Conservation (phyloP, 805 yeast species). For the Metschnikowia proteae region DNA sequence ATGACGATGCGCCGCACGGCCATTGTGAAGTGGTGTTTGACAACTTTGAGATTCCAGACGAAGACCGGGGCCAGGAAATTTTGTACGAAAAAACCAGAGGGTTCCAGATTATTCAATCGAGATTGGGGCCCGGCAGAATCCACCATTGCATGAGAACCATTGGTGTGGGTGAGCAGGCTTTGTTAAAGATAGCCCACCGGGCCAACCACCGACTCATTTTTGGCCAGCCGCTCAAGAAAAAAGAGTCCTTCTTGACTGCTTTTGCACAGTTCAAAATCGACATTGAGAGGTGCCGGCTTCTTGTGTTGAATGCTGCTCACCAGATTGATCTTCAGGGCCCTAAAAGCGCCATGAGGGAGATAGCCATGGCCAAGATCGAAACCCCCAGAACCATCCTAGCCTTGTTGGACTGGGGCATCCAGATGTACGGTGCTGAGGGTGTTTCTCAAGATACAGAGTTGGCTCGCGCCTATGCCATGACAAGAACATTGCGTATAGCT, state of each 20-base stretch:
- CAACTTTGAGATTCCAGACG: slow-evolving; percentile 44
- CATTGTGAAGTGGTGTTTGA: slow-evolving; percentile 57
- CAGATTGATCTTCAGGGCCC: slow-evolving; percentile 52
- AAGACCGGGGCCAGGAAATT: slow-evolving; percentile 39
- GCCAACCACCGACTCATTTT: slow-evolving; percentile 52
- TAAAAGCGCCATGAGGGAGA: slow-evolving; percentile 52
- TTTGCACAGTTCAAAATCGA: slow-evolving; percentile 53
- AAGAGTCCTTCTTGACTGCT: slow-evolving; percentile 48
- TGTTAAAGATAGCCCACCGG: slow-evolving; percentile 45
- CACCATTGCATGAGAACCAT: slow-evolving; percentile 67
- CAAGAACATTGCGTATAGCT: slow-evolving; percentile 58
- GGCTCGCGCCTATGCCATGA: slow-evolving; percentile 48
- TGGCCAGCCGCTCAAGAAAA: slow-evolving; percentile 46
- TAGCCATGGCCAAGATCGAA: slow-evolving; percentile 60
- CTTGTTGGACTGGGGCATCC: slow-evolving; percentile 60
- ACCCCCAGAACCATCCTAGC: slow-evolving; percentile 53
- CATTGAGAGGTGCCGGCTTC: slow-evolving; percentile 49
- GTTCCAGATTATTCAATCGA: slow-evolving; percentile 58
- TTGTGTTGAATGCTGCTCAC: slow-evolving; percentile 59
- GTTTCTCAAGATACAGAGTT: slow-evolving; percentile 58
- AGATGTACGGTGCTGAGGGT: slow-evolving; percentile 64
- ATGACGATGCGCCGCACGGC: slow-evolving; percentile 72
- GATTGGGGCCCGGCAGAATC: slow-evolving; percentile 67
- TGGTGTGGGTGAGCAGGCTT: slow-evolving; percentile 58
- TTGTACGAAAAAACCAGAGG: slow-evolving; percentile 51